Percentiles rank a stretch among this genome's conserved stretches.
These are phyloP conservation scores for Lanzia echinophila DNA, from an alignment of 2,329 filamentous ascomycete genomes.

Conservation along the genomic window DNA sequence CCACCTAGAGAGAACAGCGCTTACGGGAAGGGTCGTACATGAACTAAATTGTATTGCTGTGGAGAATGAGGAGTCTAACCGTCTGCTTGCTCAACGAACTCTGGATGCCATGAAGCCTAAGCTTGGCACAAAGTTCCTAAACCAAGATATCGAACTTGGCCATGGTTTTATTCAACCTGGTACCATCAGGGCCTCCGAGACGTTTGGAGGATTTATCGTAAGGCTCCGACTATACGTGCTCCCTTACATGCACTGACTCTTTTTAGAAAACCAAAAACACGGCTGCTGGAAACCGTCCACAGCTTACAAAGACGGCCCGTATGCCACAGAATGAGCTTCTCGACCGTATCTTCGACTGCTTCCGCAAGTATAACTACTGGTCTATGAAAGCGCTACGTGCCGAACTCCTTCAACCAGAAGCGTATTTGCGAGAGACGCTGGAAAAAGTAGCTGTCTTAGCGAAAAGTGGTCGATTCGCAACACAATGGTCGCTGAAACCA, in stretches of 20 bases:
- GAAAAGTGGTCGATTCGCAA: conserved; percentile 76
- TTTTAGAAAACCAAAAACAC: conserved; percentile 44
- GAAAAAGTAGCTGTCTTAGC: conserved; percentile 77
- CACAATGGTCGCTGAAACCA: conserved; percentile 73
- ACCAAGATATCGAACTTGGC: conserved; percentile 21
- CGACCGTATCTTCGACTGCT: conserved; percentile 77
- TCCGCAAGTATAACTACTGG: conserved; percentile 86
- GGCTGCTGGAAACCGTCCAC: conserved; percentile 53
- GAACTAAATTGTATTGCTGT: conserved; percentile 71
- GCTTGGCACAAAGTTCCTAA: conserved; percentile 41
- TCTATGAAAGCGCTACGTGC: conserved; percentile 80
- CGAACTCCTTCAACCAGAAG: conserved; percentile 77
- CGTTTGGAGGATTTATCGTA: conserved; percentile 52
- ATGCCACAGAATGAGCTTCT: conserved; percentile 84
- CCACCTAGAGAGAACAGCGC: conserved; percentile 60
- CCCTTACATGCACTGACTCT: conserved; percentile 2
- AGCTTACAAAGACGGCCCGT: conserved; percentile 80
- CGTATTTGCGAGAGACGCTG: conserved; percentile 81
- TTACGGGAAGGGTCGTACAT: conserved; percentile 66
- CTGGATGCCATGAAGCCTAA: conserved; percentile 55
- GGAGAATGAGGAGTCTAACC: conserved; percentile 62
- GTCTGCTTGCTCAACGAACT: conserved; percentile 52
- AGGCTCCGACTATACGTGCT: conserved; percentile 27
- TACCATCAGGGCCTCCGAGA: conserved; percentile 36
- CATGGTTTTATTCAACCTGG: conserved; percentile 51